Conservation (phyloP, 1,139 yeast species). For the Nadsonia starkeyi-henricii region DNA sequence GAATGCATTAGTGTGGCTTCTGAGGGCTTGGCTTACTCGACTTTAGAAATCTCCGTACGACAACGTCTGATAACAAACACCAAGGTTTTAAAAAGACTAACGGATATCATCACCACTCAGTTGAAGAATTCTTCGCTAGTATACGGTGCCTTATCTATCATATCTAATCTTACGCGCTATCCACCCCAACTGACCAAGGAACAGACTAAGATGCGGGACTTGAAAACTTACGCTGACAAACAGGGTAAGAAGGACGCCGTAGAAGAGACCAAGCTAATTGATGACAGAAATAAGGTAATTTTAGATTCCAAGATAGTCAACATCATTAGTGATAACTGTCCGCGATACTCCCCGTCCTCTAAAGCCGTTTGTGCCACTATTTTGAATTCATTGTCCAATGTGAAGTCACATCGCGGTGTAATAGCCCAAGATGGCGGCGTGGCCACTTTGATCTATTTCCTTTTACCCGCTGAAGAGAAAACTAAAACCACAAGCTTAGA, state of each 20-base stretch:
- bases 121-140: constrained; percentile 15
- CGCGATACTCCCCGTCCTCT: constrained; percentile 18
- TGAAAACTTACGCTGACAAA: constrained; percentile 21
- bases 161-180: constrained; percentile 21
- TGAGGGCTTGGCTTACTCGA: constrained; percentile 27
- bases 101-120: constrained; percentile 8
- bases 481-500: constrained; percentile 8
- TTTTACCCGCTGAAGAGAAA: constrained; percentile 11
- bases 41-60: constrained; percentile 20
- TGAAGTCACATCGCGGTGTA: constrained; percentile 16
- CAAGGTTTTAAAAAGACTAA: constrained; percentile 13
- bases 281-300: constrained; percentile 16
- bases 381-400: constrained; percentile 22
- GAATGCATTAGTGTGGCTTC: constrained; percentile 17
- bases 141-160: constrained; percentile 21
- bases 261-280: constrained; percentile 16
- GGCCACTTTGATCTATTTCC: constrained; percentile 20
- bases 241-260: constrained; percentile 9
- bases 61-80: constrained; percentile 14
- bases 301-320: constrained; percentile 18
- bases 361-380: constrained; percentile 18
- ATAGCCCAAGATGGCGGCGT: constrained; percentile 26
- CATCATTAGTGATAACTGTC: constrained; percentile 16
- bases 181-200: constrained; percentile 21
- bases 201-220: constrained; percentile 18